Evolutionary conservation across 2,329 filamentous ascomycete species (phyloP).

Genomic region (Trichoderma aggressivum): DNA sequence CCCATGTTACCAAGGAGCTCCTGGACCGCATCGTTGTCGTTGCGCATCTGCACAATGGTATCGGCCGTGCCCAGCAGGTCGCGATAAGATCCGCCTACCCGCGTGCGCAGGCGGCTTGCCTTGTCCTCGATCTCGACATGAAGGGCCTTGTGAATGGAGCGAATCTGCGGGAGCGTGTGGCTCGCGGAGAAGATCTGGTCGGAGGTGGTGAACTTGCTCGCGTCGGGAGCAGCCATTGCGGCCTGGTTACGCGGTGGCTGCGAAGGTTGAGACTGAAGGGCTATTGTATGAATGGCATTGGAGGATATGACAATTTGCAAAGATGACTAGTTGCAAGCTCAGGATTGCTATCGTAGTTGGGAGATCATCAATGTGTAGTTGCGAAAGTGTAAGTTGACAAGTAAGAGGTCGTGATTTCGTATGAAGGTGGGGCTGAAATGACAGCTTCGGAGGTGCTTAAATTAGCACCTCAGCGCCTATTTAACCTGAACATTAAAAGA

Average conservation of each 20-base stretch:
- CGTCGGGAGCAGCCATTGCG: slow-evolving; percentile 45
- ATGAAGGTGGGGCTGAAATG: slow-evolving; percentile 12
- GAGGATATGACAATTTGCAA: background rate
- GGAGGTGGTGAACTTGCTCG: slow-evolving; percentile 47
- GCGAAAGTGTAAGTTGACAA: background rate
- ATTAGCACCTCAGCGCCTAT: background rate
- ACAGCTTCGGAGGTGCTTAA: background rate
- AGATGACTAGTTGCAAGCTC: background rate
- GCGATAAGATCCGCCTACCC: slow-evolving; percentile 71
- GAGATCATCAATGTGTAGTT: background rate
- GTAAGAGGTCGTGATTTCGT: background rate
- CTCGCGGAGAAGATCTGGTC: slow-evolving; percentile 53
- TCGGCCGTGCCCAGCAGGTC: slow-evolving; percentile 89
- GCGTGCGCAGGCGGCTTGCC: slow-evolving; percentile 57
- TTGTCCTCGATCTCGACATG: slow-evolving; percentile 61
- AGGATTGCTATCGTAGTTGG: background rate
- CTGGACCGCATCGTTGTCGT: slow-evolving; percentile 72
- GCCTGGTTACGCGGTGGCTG: slow-evolving; percentile 3
- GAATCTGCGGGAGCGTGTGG: slow-evolving; percentile 61
- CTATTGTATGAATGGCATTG: slow-evolving; percentile 12
- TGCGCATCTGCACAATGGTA: slow-evolving; percentile 86
- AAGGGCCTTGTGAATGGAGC: slow-evolving; percentile 58
- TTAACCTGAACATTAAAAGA: background rate
- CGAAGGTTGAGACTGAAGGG: background rate
- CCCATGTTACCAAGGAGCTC: slow-evolving; percentile 68